Conservation (phyloP, 352 stramenopile genomes). For the Sclerospora graminicola region DNA sequence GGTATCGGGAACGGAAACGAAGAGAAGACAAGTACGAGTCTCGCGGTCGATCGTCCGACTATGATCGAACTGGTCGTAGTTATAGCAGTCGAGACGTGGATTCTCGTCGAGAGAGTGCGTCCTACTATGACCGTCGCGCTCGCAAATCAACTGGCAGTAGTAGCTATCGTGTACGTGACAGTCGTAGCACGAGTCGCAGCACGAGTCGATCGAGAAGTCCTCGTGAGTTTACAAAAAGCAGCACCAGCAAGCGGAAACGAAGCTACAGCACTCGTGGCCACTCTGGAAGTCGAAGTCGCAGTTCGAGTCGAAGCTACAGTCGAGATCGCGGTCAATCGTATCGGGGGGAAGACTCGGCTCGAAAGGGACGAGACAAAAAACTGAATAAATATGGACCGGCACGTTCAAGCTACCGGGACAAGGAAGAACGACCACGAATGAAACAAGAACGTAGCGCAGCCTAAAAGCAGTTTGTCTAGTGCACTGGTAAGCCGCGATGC, state of each 20-base stretch:
- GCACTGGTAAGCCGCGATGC: background rate
- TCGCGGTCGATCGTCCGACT: conserved; percentile 17
- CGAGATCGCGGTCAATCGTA: conserved; percentile 21
- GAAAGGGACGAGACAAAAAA: conserved; percentile 8
- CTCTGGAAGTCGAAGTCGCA: conserved; percentile 32
- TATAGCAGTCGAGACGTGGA: conserved; percentile 24
- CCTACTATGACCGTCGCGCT: conserved; percentile 24
- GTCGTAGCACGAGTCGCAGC: conserved; percentile 28
- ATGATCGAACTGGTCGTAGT: conserved; percentile 15
- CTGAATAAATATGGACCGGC: conserved; percentile 7
- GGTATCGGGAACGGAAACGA: conserved; percentile 20
- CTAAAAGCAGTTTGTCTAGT: conserved; percentile 1
- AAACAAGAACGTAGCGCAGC: conserved; percentile 26
- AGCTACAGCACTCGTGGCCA: conserved; percentile 22
- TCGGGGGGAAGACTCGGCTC: conserved; percentile 15
- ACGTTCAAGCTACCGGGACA: conserved; percentile 4
- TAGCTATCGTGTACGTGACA: conserved; percentile 12
- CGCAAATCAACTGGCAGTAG: conserved; percentile 11
- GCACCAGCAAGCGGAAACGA: conserved; percentile 31
- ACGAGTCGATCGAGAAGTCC: conserved; percentile 29
- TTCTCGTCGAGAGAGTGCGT: conserved; percentile 22
- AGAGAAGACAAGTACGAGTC: conserved; percentile 19
- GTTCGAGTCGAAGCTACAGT: conserved; percentile 34
- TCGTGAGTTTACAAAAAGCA: conserved; percentile 12
- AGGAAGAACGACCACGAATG: conserved; percentile 15